phyloP scores from a whole-genome alignment of 2,329 filamentous ascomycete genomes.

The Teratosphaeria pseudoeucalypti region DNA sequence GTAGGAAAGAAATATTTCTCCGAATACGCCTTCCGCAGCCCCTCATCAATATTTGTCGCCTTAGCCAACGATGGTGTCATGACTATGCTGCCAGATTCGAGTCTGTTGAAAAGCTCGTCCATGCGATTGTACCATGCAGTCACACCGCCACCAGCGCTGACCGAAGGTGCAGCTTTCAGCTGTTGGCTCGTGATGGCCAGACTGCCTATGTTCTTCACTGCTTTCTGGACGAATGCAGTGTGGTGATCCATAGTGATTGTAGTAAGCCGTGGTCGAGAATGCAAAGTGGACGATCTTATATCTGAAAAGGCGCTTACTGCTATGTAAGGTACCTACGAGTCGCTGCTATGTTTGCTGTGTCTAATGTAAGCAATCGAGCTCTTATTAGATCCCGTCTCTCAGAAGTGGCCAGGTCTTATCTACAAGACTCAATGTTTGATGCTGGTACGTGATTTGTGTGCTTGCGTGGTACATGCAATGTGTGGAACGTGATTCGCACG shows the following conservation, averaged over 20 bases:
- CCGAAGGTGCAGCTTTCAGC: not conserved
- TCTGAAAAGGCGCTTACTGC: not conserved
- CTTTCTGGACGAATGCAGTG: not conserved
- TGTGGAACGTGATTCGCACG: no score
- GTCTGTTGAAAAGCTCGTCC: not conserved
- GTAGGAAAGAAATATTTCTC: conserved; percentile 9
- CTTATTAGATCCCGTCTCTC: no score
- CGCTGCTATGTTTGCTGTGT: not conserved
- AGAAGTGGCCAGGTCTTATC: no score
- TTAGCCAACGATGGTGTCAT: not conserved
- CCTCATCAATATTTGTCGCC: not conserved
- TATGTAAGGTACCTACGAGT: not conserved
- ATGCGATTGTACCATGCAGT: not conserved
- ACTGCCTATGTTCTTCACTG: not conserved
- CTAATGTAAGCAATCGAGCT: not conserved
- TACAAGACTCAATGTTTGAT: no score
- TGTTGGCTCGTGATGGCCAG: not conserved
- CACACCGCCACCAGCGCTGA: not conserved
- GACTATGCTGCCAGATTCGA: not conserved
- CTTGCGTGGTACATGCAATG: no score
- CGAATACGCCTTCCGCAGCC: not conserved
- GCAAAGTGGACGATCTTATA: not conserved
- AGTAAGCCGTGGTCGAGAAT: no score
- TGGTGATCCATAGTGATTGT: not conserved
- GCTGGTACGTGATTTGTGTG: no score